phyloP scores from a whole-genome alignment of 208 protist species.

The Leishmania turanica region DNA sequence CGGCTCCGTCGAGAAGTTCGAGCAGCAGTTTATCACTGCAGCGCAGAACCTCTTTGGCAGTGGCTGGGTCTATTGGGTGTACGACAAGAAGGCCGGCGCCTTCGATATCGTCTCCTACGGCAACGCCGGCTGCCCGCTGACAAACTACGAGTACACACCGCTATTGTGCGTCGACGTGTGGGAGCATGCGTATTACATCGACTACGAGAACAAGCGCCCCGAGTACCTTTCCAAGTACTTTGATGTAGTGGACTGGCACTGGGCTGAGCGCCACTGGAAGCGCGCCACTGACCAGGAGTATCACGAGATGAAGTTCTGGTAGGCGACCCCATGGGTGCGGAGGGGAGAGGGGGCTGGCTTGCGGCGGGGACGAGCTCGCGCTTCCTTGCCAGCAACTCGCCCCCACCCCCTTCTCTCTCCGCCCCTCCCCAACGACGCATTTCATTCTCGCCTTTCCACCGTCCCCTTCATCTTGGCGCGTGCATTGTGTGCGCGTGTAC shows the following conservation, averaged over 20 bases:
- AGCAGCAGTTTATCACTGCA: slow-evolving; percentile 75
- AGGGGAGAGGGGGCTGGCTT: background rate
- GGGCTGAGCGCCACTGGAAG: slow-evolving; percentile 93
- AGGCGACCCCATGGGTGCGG: background rate
- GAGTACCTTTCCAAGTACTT: slow-evolving; percentile 91
- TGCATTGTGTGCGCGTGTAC: background rate
- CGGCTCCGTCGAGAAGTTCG: slow-evolving; percentile 81
- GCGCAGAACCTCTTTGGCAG: slow-evolving; percentile 86
- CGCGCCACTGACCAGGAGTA: slow-evolving; percentile 86
- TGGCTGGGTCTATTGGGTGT: slow-evolving; percentile 92
- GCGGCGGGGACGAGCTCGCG: background rate
- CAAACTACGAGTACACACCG: slow-evolving; percentile 54
- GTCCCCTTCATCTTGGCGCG: background rate
- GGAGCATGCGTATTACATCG: slow-evolving; percentile 96
- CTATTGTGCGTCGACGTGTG: slow-evolving; percentile 93
- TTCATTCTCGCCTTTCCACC: background rate
- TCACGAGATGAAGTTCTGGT: slow-evolving; percentile 89
- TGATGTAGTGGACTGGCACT: slow-evolving; percentile 95
- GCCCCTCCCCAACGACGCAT: background rate
- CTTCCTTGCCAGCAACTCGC: background rate
- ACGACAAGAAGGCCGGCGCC: slow-evolving; percentile 54
- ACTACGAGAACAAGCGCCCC: slow-evolving; percentile 92
- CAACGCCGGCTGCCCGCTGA: slow-evolving; percentile 88
- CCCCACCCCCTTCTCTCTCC: background rate
- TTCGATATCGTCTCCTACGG: slow-evolving; percentile 85